These are phyloP conservation scores for Venturia carpophila DNA, from an alignment of 2,329 filamentous ascomycete genomes.

Conservation along the genomic window DNA sequence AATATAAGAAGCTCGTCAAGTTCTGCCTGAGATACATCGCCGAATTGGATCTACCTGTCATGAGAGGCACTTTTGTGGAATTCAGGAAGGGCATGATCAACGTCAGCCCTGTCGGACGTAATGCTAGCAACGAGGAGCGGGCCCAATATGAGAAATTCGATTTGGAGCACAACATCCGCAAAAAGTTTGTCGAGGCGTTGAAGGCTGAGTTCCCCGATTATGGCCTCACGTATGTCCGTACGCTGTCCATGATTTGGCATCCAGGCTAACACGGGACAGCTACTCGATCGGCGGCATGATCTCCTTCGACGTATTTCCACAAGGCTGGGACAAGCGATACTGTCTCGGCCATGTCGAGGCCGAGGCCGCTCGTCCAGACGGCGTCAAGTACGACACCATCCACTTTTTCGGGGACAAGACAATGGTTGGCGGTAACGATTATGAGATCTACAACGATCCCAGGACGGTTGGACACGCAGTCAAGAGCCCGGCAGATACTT, in stretches of 20 bases:
- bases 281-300: conserved; percentile 96
- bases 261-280: conserved; percentile 35
- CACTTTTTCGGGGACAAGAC: conserved; percentile 99
- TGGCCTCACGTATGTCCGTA: conserved; percentile 66
- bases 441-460: conserved; percentile 79
- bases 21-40: conserved; percentile 77
- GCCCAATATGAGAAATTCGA: conserved; percentile 78
- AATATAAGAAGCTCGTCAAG: conserved; percentile 69
- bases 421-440: conserved; percentile 84
- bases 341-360: conserved; percentile 80
- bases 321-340: conserved; percentile 98
- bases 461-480: conserved; percentile 83
- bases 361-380: conserved; percentile 58
- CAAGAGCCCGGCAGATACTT: conserved; percentile 72
- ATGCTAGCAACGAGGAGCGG: conserved; percentile 73
- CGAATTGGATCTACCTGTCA: conserved; percentile 74
- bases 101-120: conserved; percentile 74
- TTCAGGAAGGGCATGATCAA: conserved; percentile 92
- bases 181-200: conserved; percentile 66
- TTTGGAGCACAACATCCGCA: conserved; percentile 65
- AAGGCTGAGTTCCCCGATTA: conserved; percentile 75
- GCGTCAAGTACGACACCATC: conserved; percentile 73
- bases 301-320: conserved; percentile 96
- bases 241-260: conserved; percentile 6
- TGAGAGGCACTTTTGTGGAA: conserved; percentile 78